Percentiles rank a stretch among this genome's conserved stretches.
phyloP scores from a whole-genome alignment of 192 early-diverging fungal genomes.

The Backusella liffmaniae region DNA sequence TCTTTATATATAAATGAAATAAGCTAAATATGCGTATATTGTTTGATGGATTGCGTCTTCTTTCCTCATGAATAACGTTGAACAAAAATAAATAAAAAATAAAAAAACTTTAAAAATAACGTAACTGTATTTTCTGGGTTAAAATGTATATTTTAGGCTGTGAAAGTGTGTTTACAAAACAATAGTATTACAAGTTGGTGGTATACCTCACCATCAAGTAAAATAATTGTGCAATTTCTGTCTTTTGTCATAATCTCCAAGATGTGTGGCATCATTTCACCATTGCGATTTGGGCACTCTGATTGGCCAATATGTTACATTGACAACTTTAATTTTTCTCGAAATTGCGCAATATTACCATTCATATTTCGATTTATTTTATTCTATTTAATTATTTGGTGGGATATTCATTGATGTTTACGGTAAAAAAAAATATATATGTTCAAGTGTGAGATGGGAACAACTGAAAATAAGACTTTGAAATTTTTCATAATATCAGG shows the following conservation, averaged over 20 bases:
- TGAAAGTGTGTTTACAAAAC: background rate
- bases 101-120: background rate
- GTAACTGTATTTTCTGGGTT: too few relatives aligned
- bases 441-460: too few relatives aligned
- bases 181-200: background rate
- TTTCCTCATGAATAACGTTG: background rate
- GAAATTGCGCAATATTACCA: background rate
- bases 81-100: constrained; percentile 1
- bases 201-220: background rate
- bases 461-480: too few relatives aligned
- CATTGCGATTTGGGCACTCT: background rate
- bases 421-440: too few relatives aligned
- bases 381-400: too few relatives aligned
- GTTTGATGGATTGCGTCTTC: background rate
- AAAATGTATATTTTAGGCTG: too few relatives aligned
- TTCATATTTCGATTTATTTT: background rate
- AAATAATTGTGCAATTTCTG: background rate
- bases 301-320: background rate
- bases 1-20: background rate
- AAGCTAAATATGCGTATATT: background rate
- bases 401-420: too few relatives aligned
- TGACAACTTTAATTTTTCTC: background rate
- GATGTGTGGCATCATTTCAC: background rate
- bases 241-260: background rate
- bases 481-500: too few relatives aligned